phyloP scores from a whole-genome alignment of 2,329 filamentous ascomycete species.

The Emmonsiellopsis sp. region DNA sequence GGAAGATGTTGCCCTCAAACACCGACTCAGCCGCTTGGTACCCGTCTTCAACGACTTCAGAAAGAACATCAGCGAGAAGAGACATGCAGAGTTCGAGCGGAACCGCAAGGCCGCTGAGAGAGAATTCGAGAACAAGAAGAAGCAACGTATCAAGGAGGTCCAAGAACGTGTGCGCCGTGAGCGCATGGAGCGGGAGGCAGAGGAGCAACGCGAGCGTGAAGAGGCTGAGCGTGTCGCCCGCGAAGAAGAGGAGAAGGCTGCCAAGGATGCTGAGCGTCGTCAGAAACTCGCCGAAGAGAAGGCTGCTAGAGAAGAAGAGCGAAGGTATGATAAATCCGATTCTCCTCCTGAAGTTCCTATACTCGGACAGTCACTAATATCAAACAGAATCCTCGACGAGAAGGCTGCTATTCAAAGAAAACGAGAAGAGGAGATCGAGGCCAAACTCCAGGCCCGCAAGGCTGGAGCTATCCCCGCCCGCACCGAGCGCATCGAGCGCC shows the following conservation, averaged over 20 bases:
- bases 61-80: conserved; percentile 70
- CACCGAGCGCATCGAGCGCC: conserved; percentile 28
- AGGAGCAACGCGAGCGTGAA: conserved; percentile 66
- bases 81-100: conserved; percentile 92
- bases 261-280: conserved; percentile 70
- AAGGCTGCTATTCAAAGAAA: conserved; percentile 59
- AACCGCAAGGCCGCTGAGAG: conserved; percentile 83
- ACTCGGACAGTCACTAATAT: conserved; percentile 24
- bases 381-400: conserved; percentile 50
- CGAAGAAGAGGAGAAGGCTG: conserved; percentile 79
- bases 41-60: conserved; percentile 78
- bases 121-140: conserved; percentile 87
- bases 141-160: conserved; percentile 75
- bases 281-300: conserved; percentile 64
- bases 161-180: conserved; percentile 74
- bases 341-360: conserved; percentile 2
- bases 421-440: conserved; percentile 81
- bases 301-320: conserved; percentile 48
- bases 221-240: conserved; percentile 71
- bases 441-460: conserved; percentile 59
- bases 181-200: conserved; percentile 74
- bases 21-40: conserved; percentile 77
- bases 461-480: conserved; percentile 34
- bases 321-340: conserved; percentile 38
- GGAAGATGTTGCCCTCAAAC: conserved; percentile 85